These are phyloP conservation scores for Mediolabrus comicus DNA, from an alignment of 108 stramenopile species.

Conservation along the genomic window DNA sequence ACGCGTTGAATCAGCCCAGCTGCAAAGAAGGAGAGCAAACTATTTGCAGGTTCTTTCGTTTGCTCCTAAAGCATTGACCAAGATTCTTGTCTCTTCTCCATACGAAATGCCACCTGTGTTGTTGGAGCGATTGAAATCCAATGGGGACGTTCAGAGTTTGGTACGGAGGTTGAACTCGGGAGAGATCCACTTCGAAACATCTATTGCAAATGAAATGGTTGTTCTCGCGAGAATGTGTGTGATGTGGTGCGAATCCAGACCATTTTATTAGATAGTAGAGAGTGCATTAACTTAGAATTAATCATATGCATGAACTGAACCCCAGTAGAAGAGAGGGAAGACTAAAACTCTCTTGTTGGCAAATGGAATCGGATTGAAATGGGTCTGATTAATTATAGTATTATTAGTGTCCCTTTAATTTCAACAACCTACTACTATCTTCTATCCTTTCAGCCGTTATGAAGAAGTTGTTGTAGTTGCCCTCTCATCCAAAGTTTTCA, in stretches of 20 bases:
- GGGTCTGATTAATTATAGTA: no score
- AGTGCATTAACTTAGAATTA: no score
- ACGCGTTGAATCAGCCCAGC: conserved; percentile 3
- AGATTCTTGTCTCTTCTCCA: conserved; percentile 6
- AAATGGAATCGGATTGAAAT: no score
- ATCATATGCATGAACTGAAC: no score
- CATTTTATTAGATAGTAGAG: conserved; percentile 18
- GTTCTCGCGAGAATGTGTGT: conserved; percentile 25
- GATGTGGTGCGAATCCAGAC: conserved; percentile 37
- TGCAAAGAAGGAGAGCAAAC: conserved; percentile 18
- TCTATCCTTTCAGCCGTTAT: background rate
- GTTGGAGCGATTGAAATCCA: conserved; percentile 24
- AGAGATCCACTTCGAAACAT: conserved; percentile 41
- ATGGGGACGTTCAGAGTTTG: conserved; percentile 41
- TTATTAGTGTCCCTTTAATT: no score
- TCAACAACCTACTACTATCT: no score
- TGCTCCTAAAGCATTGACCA: conserved; percentile 11
- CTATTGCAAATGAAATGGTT: conserved; percentile 37
- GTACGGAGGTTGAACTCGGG: conserved; percentile 13
- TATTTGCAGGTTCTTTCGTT: conserved; percentile 35
- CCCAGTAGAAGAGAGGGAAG: no score
- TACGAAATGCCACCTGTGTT: conserved; percentile 30
- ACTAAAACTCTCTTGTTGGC: no score
- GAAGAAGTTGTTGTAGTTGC: background rate
- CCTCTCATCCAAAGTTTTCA: conserved; percentile 29